A percentile compares a stretch with the other conserved stretches of the same genome.
Conservation (phyloP, 768 basidiomycete species). For the Floccularia luteovirens region DNA sequence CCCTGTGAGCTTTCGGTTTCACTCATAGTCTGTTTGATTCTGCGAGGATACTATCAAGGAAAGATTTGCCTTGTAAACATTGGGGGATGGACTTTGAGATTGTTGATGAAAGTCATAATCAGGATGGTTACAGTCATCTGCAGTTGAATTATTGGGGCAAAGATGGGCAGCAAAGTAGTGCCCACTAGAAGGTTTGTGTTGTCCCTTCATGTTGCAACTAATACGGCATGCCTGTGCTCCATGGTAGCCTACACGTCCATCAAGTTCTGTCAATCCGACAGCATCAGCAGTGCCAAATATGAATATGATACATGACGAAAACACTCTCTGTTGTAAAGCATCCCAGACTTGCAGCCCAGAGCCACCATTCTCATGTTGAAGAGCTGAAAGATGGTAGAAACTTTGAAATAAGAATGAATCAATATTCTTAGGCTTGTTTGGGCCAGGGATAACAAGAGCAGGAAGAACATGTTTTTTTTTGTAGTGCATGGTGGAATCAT, state of each 20-base stretch:
- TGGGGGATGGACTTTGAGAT: background rate
- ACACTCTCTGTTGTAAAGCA: slow-evolving; percentile 8
- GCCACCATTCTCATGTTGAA: slow-evolving; percentile 18
- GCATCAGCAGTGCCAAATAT: slow-evolving; percentile 20
- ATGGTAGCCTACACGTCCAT: slow-evolving; percentile 21
- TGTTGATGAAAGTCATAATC: slow-evolving; percentile 9
- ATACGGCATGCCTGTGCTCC: slow-evolving; percentile 24
- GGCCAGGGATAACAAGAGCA: slow-evolving; percentile 23
- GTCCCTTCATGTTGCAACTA: slow-evolving; percentile 21
- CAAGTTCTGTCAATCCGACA: slow-evolving; percentile 14
- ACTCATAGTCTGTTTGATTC: slow-evolving; percentile 11
- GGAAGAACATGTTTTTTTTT: slow-evolving; percentile 21
- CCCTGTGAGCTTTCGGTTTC: slow-evolving; percentile 16
- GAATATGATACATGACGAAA: slow-evolving; percentile 15
- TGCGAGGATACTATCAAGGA: slow-evolving; percentile 8
- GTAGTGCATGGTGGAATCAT: slow-evolving; percentile 19
- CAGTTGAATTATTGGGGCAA: slow-evolving; percentile 14
- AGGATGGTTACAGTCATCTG: slow-evolving; percentile 13
- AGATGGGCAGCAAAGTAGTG: slow-evolving; percentile 26
- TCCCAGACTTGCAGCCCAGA: slow-evolving; percentile 19
- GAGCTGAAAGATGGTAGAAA: slow-evolving; percentile 24
- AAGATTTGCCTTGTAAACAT: slow-evolving; percentile 10
- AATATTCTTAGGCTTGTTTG: slow-evolving; percentile 25
- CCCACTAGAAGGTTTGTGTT: slow-evolving; percentile 13
- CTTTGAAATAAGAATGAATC: slow-evolving; percentile 25